Base-by-base conservation (phyloP, 495 filamentous ascomycete genomes). In the Aspergillus kassunensis region DNA sequence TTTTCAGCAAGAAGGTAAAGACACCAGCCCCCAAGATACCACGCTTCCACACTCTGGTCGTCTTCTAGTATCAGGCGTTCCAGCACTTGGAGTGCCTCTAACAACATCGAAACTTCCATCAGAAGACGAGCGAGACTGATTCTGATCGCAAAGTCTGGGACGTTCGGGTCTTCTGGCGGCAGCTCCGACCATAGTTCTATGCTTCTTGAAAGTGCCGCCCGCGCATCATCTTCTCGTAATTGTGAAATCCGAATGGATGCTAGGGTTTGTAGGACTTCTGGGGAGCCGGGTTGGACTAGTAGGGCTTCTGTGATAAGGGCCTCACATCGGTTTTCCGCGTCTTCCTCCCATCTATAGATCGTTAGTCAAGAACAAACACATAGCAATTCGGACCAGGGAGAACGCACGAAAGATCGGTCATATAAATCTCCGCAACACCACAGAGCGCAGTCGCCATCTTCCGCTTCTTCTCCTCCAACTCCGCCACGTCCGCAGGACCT, bases 21-120 rank as follows among this genome's bases (percentile, higher is more conserved):
- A 49, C 87, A 87, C 87, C 92, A 99, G 9, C 95, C 95, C 27
- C 95, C 92, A 3, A 97, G 75, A 71, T 99, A 99, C 91, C 90
- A 96, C 2, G 87, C 88, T 67, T 99, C 95, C 10, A 97, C 89
- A 67, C 91, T 90, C 55, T 83, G 78, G 64, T 99, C 95, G 56
- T 97, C 91, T 66, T 97, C 95, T 5, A 75, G 67, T 15, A 96
- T 82, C 43, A 99, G 65, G 43, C 88, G 74, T 58, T 95, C 90
- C 37, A 96, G 74, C 7, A 97, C 90, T 43, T 88, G 84, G 19
- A 96, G 75, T 4, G 93, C 95, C 53, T 88, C 81, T 47, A 89
- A 79, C 61, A 90, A 84, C 86, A 96, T 83, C 39, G 78, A 82
- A 3, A 89, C 89, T 67, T 97, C 95, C 79, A 97, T 91, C 29